Evolutionary conservation across 83 land plant genomes (phyloP).

Genomic region (Diphasiastrum complanatum): DNA sequence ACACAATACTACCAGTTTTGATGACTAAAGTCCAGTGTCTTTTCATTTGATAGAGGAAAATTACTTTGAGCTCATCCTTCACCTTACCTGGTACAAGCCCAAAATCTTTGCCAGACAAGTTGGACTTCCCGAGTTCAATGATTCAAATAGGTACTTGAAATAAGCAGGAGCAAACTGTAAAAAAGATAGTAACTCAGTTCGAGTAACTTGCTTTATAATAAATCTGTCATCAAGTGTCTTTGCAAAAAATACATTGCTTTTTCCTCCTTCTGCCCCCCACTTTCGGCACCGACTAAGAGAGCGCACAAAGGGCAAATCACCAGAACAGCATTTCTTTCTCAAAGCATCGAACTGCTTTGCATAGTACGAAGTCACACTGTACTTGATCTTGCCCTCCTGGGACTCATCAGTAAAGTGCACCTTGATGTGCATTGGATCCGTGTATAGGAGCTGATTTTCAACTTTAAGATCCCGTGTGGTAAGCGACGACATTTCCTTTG

Average conservation of each 20-base stretch:
- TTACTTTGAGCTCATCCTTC: too few species aligned
- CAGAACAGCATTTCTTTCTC: slow-evolving; percentile 17
- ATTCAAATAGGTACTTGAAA: slow-evolving; percentile 6
- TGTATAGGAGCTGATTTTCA: too few species aligned
- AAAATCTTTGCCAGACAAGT: slow-evolving; percentile 13
- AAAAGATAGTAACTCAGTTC: slow-evolving; percentile 12
- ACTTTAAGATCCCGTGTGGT: too few species aligned
- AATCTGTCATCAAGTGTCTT: slow-evolving; percentile 13
- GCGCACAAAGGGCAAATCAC: slow-evolving; percentile 4
- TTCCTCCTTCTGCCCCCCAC: slow-evolving; percentile 17
- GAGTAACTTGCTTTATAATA: slow-evolving; percentile 10
- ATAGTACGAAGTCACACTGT: slow-evolving; percentile 9
- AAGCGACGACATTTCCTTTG: background rate
- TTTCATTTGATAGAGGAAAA: too few species aligned
- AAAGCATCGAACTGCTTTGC: slow-evolving; percentile 13
- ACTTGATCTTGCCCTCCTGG: background rate
- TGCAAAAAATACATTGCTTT: slow-evolving; percentile 13
- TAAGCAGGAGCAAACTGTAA: slow-evolving; percentile 11
- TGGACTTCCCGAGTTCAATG: slow-evolving; percentile 5
- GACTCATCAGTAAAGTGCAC: background rate
- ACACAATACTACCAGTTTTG: too few species aligned
- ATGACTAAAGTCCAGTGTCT: too few species aligned
- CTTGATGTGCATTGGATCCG: too few species aligned
- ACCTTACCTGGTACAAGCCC: slow-evolving; percentile 15
- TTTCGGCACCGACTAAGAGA: slow-evolving; percentile 9